Base-by-base conservation (phyloP, 768 basidiomycete genomes). In the Tephrocybe sp. region DNA sequence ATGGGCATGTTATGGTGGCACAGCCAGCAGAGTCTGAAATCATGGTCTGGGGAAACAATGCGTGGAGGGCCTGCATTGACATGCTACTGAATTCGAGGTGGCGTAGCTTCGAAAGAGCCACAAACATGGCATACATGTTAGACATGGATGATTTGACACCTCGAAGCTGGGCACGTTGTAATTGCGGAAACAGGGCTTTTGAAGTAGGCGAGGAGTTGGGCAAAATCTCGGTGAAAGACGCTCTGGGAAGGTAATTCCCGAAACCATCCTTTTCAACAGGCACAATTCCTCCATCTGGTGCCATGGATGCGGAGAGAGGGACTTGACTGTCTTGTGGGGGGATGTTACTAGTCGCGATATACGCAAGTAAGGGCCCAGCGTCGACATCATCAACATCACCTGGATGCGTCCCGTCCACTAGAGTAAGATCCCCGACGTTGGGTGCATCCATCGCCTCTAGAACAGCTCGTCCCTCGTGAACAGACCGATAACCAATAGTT, bases 361-460 rank as follows among this genome's bases (percentile, higher is more conserved):
- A 73, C 42, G 63, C 59, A 17, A 75, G 61, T 20, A 82, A 59
- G 44, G 62, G 63, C 21, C 67, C 63, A 1, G 69, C 73, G 51
- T 81, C 73, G 41, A 74, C 61, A 8, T 70, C 70, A n/a, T 68
- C 67, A 14, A 68, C 64, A 46, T 69, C 70, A 21, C 65, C 71
- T 15, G 74, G 70, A 54, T 78, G 70, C 3, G 67, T 73, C 8
- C 70, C 69, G 54, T 83, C 78, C 50, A 77, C 74, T 4, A 85
- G 60, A 1, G 61, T 58, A 23, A 85, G 63, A 4, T 54, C 56
- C 42, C 51, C 59, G 12, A 75, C 60, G 53, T 64, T 64, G 2
- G 75, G 73, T 15, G 77, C 75, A 47, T 73, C 61, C 26, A 83
- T 46, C 17, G 73, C 53, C 52, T 68, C 62, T 18, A 85, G 67